These are phyloP conservation scores for Tulasnella sp. DNA, from an alignment of 768 basidiomycete genomes.

Conservation along the genomic window DNA sequence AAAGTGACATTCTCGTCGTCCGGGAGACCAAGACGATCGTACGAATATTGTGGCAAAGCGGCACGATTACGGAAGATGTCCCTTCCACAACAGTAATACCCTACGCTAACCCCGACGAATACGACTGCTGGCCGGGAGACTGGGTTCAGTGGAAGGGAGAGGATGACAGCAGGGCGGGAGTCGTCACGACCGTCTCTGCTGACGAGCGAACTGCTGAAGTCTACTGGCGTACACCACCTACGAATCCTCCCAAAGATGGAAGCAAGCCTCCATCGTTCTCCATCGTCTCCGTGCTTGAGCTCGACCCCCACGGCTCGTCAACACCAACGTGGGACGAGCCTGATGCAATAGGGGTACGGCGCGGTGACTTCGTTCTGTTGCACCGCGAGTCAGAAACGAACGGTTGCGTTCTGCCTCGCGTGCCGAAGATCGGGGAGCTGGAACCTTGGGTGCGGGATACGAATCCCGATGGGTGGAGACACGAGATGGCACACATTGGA, in stretches of 20 bases:
- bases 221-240: constrained; percentile 33
- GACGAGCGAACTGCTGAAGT: constrained; percentile 62
- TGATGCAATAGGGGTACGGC: constrained; percentile 56
- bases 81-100: constrained; percentile 63
- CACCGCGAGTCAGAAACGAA: constrained; percentile 64
- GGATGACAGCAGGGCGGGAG: constrained; percentile 53
- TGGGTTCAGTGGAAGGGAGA: constrained; percentile 79
- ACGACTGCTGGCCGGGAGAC: constrained; percentile 92
- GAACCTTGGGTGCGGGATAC: constrained; percentile 69
- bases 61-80: constrained; percentile 50
- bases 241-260: constrained; percentile 31
- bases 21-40: constrained; percentile 62
- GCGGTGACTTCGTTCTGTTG: constrained; percentile 80
- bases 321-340: constrained; percentile 40
- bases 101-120: constrained; percentile 82
- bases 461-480: constrained; percentile 17
- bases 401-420: constrained; percentile 55
- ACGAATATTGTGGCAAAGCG: constrained; percentile 83
- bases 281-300: constrained; percentile 72
- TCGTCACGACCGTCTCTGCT: constrained; percentile 73
- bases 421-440: constrained; percentile 79
- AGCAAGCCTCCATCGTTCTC: constrained; percentile 38
- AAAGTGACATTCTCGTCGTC: constrained; percentile 54
- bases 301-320: constrained; percentile 69
- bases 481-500: constrained; percentile 19